These are phyloP conservation scores for Magnusiomyces paraingens DNA, from an alignment of 1,139 yeast genomes.

Conservation along the genomic window DNA sequence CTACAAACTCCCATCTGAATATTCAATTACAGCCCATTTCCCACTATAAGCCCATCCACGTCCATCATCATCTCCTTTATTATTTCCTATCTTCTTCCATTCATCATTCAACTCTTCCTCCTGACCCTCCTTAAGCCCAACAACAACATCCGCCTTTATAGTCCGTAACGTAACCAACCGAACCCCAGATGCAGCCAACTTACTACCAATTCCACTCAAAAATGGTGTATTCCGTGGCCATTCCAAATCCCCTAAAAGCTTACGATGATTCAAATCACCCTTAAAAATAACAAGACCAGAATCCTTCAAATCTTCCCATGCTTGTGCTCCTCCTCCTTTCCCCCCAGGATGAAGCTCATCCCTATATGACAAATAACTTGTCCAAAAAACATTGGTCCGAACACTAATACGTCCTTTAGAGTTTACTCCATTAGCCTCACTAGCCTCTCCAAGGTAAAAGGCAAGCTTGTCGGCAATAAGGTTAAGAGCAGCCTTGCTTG, in stretches of 20 bases:
- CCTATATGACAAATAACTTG: slow-evolving; percentile 66
- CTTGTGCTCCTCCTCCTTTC: slow-evolving; percentile 49
- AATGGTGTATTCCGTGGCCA: slow-evolving; percentile 86
- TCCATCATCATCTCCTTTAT: slow-evolving; percentile 15
- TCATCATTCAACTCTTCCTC: slow-evolving; percentile 57
- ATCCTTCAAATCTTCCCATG: slow-evolving; percentile 46
- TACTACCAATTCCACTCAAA: slow-evolving; percentile 53
- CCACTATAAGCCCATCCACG: slow-evolving; percentile 82
- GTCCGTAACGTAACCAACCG: slow-evolving; percentile 76
- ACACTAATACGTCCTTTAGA: slow-evolving; percentile 46
- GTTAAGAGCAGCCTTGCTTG: slow-evolving; percentile 31
- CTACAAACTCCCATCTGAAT: slow-evolving; percentile 19
- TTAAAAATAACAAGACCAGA: slow-evolving; percentile 77
- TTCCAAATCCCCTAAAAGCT: slow-evolving; percentile 79
- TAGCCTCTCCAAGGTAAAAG: slow-evolving; percentile 35
- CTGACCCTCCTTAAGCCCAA: slow-evolving; percentile 64
- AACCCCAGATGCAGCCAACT: slow-evolving; percentile 52
- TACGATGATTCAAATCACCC: slow-evolving; percentile 95
- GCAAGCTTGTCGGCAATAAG: slow-evolving; percentile 47
- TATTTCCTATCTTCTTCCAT: slow-evolving; percentile 39
- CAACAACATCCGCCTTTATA: slow-evolving; percentile 95
- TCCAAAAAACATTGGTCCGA: slow-evolving; percentile 78
- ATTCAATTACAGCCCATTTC: slow-evolving; percentile 85
- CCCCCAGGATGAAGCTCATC: slow-evolving; percentile 48
- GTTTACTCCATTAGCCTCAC: too few species aligned